phyloP scores from a whole-genome alignment of 257 asterid genomes.

The Echites panduratus region DNA sequence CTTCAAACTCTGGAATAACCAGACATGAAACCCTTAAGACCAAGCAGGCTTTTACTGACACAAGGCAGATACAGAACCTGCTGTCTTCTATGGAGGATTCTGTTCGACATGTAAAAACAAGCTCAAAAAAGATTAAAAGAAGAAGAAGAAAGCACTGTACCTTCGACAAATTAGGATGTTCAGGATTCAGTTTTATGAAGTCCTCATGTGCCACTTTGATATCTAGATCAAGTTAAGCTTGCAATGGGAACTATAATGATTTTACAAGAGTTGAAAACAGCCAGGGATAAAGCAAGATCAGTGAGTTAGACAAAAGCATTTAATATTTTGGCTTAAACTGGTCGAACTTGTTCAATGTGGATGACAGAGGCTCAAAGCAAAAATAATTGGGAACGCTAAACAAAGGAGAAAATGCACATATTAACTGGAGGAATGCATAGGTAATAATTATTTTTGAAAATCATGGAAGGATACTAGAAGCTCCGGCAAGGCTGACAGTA shows the following conservation, averaged over 20 bases:
- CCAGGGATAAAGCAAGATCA: not conserved
- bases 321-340: not conserved
- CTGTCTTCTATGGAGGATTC: not conserved
- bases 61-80: not conserved
- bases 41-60: too few relatives aligned
- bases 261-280: not conserved
- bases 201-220: constrained; percentile 67
- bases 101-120: not conserved
- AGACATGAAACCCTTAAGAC: not conserved
- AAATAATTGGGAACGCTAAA: too few relatives aligned
- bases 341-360: not conserved
- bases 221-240: constrained; percentile 63
- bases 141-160: constrained; percentile 23
- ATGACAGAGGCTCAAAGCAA: not conserved
- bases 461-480: constrained; percentile 64
- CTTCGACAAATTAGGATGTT: constrained; percentile 60
- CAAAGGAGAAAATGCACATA: not conserved
- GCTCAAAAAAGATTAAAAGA: not conserved
- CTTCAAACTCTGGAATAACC: not conserved
- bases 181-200: constrained; percentile 68
- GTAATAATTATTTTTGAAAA: constrained; percentile 6
- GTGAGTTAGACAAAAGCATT: not conserved
- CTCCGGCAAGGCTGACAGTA: constrained; percentile 67
- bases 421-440: not conserved
- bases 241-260: not conserved